Conservation (phyloP, 768 basidiomycete genomes). For the Phaeotremella skinneri region DNA sequence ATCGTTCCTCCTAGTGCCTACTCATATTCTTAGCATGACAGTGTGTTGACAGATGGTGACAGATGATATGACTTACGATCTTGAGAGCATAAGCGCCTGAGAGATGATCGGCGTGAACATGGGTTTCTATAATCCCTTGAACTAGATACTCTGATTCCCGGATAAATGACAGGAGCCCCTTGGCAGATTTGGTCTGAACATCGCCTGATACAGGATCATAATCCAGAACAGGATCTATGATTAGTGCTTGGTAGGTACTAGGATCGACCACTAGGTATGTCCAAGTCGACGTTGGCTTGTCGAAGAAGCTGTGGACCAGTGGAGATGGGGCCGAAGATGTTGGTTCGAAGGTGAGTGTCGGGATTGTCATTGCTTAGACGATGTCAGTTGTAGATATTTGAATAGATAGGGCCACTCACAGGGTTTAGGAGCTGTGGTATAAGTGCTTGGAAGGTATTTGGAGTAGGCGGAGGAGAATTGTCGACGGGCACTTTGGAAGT, state of each 20-base stretch:
- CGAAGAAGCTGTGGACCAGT: constrained; percentile 37
- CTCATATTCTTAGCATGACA: constrained; percentile 10
- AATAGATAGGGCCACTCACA: neutral
- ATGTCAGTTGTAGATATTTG: neutral
- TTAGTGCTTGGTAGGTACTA: constrained; percentile 12
- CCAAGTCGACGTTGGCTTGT: constrained; percentile 34
- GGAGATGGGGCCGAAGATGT: constrained; percentile 3
- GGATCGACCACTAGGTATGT: constrained; percentile 39
- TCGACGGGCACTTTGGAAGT: neutral
- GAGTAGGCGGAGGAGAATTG: constrained; percentile 1
- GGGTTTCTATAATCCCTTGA: constrained; percentile 37
- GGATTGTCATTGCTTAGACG: neutral
- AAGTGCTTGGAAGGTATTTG: constrained; percentile 3
- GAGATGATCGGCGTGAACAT: constrained; percentile 46
- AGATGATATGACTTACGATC: constrained; percentile 17
- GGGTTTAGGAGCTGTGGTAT: neutral
- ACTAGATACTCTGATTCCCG: constrained; percentile 17
- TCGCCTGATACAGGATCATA: constrained; percentile 24
- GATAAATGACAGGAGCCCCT: constrained; percentile 27
- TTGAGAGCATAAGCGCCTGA: constrained; percentile 29
- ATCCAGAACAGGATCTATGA: constrained; percentile 42
- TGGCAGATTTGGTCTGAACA: constrained; percentile 26
- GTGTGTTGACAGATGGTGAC: no score
- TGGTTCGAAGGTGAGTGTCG: neutral
- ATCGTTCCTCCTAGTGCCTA: neutral